Conservation (phyloP, 176 grass and related monocot genomes). For the Carex myosuroides region DNA sequence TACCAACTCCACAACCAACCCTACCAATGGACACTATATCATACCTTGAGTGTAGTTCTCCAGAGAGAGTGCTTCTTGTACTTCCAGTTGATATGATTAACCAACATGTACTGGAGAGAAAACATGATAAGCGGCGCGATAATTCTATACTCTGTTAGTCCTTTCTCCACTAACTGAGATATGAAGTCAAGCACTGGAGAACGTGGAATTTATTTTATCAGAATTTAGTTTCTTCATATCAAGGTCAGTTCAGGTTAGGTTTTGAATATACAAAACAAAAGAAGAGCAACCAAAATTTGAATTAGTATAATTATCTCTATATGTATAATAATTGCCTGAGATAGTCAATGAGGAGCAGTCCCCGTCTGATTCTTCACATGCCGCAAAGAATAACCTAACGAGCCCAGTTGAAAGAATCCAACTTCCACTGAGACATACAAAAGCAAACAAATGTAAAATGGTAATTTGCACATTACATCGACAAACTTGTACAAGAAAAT, state of each 20-base stretch:
- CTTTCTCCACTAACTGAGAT: conserved; percentile 69
- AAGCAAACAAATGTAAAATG: conserved; percentile 4
- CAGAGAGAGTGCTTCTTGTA: conserved; percentile 57
- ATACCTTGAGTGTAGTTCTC: conserved; percentile 71
- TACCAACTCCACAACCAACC: background rate
- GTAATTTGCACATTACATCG: conserved; percentile 4
- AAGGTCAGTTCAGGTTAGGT: background rate
- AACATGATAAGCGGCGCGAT: conserved; percentile 61
- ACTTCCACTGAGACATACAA: conserved; percentile 43
- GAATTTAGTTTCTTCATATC: conserved; percentile 11
- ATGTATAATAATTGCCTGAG: conserved; percentile 57
- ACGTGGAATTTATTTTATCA: conserved; percentile 27
- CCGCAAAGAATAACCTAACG: conserved; percentile 61
- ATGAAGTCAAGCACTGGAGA: conserved; percentile 87
- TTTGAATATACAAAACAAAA: background rate
- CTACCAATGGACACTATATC: background rate
- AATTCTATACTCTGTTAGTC: conserved; percentile 45
- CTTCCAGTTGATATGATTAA: conserved; percentile 95
- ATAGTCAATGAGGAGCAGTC: conserved; percentile 54
- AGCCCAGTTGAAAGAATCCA: conserved; percentile 82
- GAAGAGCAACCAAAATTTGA: background rate
- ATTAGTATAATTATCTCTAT: background rate
- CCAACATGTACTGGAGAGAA: conserved; percentile 63
- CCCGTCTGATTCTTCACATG: conserved; percentile 43
- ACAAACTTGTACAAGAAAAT: conserved; percentile 5